Base-by-base conservation (phyloP, 2,329 filamentous ascomycete genomes). In the Fusarium sp. region DNA sequence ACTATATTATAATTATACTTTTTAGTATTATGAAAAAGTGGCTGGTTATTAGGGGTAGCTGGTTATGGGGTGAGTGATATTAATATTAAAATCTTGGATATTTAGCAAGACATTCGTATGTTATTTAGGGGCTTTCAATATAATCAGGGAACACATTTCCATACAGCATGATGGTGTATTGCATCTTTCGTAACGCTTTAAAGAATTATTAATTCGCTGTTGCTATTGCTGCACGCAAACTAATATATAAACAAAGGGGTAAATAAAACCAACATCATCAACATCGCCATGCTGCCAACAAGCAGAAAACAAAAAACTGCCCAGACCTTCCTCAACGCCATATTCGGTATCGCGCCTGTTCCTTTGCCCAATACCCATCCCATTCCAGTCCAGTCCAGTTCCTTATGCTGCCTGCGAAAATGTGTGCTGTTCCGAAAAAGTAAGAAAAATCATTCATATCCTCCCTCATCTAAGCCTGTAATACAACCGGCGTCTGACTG, bases 251-350 rank as follows among this genome's bases (percentile, higher is more conserved):
- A 63, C 28, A 50, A 59, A 34, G 15, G 53, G 57, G 11, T 15
- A 54, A 54, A 62, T 46, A 60, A 70, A 57, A 54, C 58, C 65
- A 58, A 72, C 68, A 72, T 76, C 65, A 70, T 76, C 69, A 72
- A 73, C 72, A 72, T 73, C 76, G 76, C 76, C 75, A 78, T 78
- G 76, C 75, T 78, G 73, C 70, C 67, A 13, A 42, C 21, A 40
- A 50, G 60, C 51, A 58, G 46, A 53, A 69, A 78, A 71, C 64
- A 73, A 57, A 43, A 24, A 54, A 64, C 70, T 73, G 57, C 70
- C 69, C 56, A 68, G 50, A 65, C 71, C 70, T 65, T 53, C 74
- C 76, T 69, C 71, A 78, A 79, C 76, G 76, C 76, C 77, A 60
- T 51, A 55, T 73, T 61, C 72, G 72, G 59, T 67, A 58, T 65